Evolutionary conservation across 163 green algal genomes (phyloP), one percentile per base, ranked within the genome.

Genomic region (Scenedesmus sp.): DNA sequence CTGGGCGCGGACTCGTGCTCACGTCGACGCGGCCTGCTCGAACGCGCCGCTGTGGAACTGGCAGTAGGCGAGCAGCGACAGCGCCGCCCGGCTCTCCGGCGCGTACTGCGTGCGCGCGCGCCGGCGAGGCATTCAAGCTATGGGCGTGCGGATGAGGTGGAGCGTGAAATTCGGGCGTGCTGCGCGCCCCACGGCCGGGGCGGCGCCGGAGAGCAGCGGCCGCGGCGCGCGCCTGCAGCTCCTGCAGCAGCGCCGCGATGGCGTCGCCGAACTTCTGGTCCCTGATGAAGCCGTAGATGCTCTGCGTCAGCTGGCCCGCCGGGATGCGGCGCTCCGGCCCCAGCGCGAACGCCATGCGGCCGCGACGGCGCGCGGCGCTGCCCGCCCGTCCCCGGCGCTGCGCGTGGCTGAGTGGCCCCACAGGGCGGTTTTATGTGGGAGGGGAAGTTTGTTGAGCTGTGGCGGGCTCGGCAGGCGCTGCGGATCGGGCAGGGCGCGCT

Each of bases 31-130:
- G 14, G 88, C 88, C 10, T 78, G 56, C 36, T 94, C 89, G 80
- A 88, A 93, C 53, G 92, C 78, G 9, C 88, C 88, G 1, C 65
- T 81, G 42, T 94, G 87, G 72, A 93, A 97, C 66, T 92, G 90
- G 82, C 90, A 93, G 81, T 95, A 93, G 0, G 85, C 93, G 15
- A 97, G 83, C 42, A 97, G 79, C 0, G 89, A 95, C 1, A 97
- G 83, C 0, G 89, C 90, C 29, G 92, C 89, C 1, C 92, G 85
- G 76, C 86, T 95, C 39, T 91, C 88, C 9, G 92, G 92, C 3
- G 75, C 66, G 28, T 88, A 84, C 91, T 96, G 87, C 75, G 81
- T n/a, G n/a, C n/a, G n/a, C n/a, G n/a, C n/a, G 18, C 4, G 7
- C 6, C 31, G 20, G 36, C 20, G 22, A 6, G 29, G 71, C 0